These are phyloP conservation scores for Cordyceps cicadae DNA, from an alignment of 2,329 filamentous ascomycete genomes.

Conservation along the genomic window DNA sequence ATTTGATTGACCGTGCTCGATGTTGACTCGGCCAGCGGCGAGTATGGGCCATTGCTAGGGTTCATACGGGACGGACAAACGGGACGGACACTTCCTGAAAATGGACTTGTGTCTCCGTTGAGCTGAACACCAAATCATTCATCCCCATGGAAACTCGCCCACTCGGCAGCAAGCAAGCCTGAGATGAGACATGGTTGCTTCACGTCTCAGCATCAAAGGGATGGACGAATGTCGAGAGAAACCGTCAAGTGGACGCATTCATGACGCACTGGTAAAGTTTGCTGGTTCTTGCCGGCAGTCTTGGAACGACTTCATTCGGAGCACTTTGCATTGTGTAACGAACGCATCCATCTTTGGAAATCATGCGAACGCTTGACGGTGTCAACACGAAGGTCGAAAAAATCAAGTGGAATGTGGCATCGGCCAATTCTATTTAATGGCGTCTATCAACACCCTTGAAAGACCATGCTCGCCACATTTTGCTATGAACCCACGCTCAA, in stretches of 20 bases:
- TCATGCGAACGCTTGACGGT: neutral
- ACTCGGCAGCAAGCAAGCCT: neutral
- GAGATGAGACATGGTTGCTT: neutral
- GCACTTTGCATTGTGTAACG: neutral
- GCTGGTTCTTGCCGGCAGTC: neutral
- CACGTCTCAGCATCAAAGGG: neutral
- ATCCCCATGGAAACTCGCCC: neutral
- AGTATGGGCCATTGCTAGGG: neutral
- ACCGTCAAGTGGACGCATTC: neutral
- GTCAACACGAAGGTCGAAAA: neutral
- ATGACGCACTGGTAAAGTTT: neutral
- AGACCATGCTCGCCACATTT: neutral
- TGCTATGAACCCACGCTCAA: constrained; percentile 8
- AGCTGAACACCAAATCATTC: neutral
- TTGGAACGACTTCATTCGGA: neutral
- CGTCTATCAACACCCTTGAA: neutral
- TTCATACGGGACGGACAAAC: no score
- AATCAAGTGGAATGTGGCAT: neutral
- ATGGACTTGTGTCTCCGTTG: neutral
- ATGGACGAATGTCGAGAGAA: neutral
- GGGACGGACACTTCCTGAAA: neutral
- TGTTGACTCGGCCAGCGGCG: neutral
- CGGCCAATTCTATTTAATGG: constrained; percentile 3
- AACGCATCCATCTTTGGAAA: no score
- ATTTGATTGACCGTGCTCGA: neutral